phyloP scores from a whole-genome alignment of 202 grass and related monocot species.

The Tripidium arundinaceum region DNA sequence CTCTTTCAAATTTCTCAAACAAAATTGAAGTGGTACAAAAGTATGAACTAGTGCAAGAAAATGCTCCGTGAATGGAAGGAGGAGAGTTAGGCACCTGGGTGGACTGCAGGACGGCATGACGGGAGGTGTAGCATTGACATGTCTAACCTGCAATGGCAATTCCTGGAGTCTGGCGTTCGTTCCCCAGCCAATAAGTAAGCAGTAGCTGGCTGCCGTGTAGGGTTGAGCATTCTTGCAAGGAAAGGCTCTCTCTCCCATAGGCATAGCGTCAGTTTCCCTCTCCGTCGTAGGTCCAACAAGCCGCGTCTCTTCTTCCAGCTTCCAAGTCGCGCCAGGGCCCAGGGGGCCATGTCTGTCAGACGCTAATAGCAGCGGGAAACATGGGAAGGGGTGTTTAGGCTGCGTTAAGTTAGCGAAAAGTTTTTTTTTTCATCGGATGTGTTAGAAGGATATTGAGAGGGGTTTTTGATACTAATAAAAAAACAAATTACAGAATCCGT shows the following conservation, averaged over 20 bases:
- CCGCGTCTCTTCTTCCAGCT: not conserved
- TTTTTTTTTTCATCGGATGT: no score
- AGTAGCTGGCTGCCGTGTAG: not conserved
- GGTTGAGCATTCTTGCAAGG: slow-evolving; percentile 43
- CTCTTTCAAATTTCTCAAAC: not conserved
- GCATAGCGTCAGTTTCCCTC: not conserved
- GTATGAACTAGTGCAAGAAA: not conserved
- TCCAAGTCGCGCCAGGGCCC: not conserved
- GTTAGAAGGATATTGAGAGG: no score
- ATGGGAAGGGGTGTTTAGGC: no score
- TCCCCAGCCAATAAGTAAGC: slow-evolving; percentile 39
- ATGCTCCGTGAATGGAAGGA: not conserved
- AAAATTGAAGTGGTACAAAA: not conserved
- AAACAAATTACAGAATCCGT: no score
- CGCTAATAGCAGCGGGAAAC: not conserved
- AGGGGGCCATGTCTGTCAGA: not conserved
- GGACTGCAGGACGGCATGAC: not conserved
- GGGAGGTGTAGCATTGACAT: slow-evolving; percentile 16
- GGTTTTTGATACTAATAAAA: no score
- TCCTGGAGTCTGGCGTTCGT: not conserved
- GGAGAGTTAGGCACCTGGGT: not conserved
- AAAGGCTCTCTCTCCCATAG: not conserved
- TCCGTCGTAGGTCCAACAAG: slow-evolving; percentile 24
- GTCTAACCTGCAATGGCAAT: not conserved
- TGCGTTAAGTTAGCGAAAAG: no score